phyloP scores from a whole-genome alignment of 768 basidiomycete genomes.

The Mycena epipterygia region DNA sequence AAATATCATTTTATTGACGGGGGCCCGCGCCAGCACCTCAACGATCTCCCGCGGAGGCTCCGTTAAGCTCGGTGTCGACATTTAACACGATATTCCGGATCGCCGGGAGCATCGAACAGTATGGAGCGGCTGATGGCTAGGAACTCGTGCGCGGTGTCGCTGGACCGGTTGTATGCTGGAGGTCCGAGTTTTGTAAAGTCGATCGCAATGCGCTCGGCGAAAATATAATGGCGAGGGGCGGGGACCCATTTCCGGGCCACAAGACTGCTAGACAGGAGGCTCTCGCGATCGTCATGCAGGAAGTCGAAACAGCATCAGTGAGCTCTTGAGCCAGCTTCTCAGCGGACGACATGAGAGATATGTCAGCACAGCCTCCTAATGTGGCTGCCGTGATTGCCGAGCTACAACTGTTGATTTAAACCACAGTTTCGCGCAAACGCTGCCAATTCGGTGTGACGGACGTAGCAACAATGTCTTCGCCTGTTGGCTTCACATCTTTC shows the following conservation, averaged over 20 bases:
- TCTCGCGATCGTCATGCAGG: conserved; percentile 35
- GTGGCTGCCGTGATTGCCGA: too few relatives aligned
- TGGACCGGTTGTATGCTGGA: not conserved
- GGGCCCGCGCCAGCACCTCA: conserved; percentile 6
- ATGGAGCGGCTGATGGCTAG: conserved; percentile 15
- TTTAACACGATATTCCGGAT: conserved; percentile 19
- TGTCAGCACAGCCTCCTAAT: too few relatives aligned
- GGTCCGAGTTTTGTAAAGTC: not conserved
- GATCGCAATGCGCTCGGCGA: conserved; percentile 37
- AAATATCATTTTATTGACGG: conserved; percentile 11
- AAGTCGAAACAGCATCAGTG: conserved; percentile 40
- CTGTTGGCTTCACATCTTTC: too few relatives aligned
- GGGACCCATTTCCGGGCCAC: conserved; percentile 40
- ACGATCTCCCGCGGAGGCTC: not conserved
- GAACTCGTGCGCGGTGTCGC: conserved; percentile 21
- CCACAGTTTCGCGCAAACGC: too few relatives aligned
- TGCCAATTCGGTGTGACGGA: too few relatives aligned
- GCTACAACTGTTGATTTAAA: too few relatives aligned
- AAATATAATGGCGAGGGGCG: conserved; percentile 40
- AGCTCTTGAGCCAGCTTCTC: conserved; percentile 44
- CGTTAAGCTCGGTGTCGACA: conserved; percentile 1
- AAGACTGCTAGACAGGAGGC: conserved; percentile 29
- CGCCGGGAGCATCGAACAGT: conserved; percentile 16
- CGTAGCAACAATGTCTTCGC: too few relatives aligned
- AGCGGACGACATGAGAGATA: too few relatives aligned